Conservation (phyloP, 768 basidiomycete genomes). For the Suillus ampliporus region DNA sequence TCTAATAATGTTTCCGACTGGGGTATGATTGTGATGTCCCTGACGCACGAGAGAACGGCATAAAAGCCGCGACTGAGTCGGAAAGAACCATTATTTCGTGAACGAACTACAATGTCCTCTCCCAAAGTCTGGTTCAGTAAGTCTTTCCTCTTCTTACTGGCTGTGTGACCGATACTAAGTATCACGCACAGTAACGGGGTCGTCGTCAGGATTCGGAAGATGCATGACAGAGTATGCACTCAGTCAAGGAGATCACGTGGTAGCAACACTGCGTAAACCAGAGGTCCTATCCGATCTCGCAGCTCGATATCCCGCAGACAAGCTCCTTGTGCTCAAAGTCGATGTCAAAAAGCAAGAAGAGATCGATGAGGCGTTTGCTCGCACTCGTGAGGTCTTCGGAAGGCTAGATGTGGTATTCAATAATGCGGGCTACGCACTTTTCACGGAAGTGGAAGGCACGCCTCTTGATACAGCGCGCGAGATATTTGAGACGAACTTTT, state of each 20-base stretch:
- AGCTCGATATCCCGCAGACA: constrained; percentile 28
- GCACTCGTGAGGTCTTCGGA: constrained; percentile 39
- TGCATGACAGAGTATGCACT: constrained; percentile 38
- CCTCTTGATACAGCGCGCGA: constrained; percentile 35
- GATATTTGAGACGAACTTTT: constrained; percentile 43
- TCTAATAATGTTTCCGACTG: no score
- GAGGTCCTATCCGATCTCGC: constrained; percentile 32
- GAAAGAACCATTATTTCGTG: no score
- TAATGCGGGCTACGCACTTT: constrained; percentile 41
- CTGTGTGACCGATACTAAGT: no score
- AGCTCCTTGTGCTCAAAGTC: constrained; percentile 42
- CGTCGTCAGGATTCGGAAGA: no score
- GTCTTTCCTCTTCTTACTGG: no score
- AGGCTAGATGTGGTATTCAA: constrained; percentile 50
- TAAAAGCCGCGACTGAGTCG: no score
- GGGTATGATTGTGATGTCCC: no score
- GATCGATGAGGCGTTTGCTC: constrained; percentile 39
- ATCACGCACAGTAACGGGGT: no score
- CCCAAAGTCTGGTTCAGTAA: no score
- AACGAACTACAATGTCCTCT: no score
- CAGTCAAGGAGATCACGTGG: constrained; percentile 40
- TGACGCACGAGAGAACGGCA: no score
- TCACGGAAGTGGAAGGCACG: constrained; percentile 42
- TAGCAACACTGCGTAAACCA: constrained; percentile 49
- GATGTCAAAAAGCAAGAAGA: constrained; percentile 43